Evolutionary conservation across 2,329 filamentous ascomycete genomes (phyloP), one percentile per base, ranked within the genome.

Genomic region (Diplodia mutila): DNA sequence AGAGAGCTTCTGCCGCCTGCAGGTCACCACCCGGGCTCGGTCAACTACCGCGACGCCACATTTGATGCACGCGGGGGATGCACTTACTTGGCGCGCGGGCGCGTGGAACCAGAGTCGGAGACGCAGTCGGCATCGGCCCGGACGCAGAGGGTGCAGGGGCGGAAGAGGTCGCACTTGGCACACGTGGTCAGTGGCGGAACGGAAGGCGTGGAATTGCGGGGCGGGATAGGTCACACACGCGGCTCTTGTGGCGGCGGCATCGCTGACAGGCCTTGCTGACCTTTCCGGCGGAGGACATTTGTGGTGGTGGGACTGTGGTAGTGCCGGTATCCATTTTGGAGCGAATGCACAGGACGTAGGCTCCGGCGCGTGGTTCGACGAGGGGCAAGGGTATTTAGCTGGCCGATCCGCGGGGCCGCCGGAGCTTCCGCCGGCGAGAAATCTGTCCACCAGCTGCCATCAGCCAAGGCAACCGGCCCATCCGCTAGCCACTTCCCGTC

Each of bases 81-180:
- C 32, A 34, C 32, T 34, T n/a, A 53, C 51, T 53, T 53, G 6
- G 51, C 27, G 51, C 51, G 51, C 8, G 51, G 51, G 7, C 11
- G 9, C 61, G 69, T 42, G 73, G 72, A 25, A 9, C 7, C 27
- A 32, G 54, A n/a, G 12, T 29, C 61, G 29, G 66, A 63, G 9
- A 57, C 23, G 18, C 69, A 71, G 42, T 73, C 70, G 1, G 70
- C 71, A 27, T 75, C 73, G 18, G 76, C 74, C 55, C 76, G 71
- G 8, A 74, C 61, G 68, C 77, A 79, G 1, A 78, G 69, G 3
- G 75, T 75, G 69, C 77, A 79, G 59, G 77, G 76, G 1, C 77
- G 71, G 54, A 73, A 76, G 4, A 68, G 69, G 59, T 79, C 77
- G 63, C 77, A 79, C 76, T 78, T 61, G 12, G 12, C 14, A n/a